A percentile compares a stretch with the other conserved stretches of the same genome.
phyloP scores from a whole-genome alignment of 176 grass and related monocot species.

The Alopecurus myosuroides region DNA sequence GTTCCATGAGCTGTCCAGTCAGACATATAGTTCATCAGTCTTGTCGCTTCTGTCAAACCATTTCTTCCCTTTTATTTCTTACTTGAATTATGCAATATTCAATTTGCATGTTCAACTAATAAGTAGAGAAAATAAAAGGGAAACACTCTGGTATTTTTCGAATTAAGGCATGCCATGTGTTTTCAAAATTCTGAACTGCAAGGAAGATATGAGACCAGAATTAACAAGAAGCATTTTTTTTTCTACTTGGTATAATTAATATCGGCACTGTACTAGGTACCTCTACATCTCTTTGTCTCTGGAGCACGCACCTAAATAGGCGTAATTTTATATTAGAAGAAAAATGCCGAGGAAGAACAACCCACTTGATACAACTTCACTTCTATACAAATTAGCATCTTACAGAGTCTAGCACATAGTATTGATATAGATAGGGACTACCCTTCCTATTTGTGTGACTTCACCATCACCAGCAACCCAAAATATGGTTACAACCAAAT shows the following conservation, averaged over 20 bases:
- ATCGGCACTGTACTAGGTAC: neutral
- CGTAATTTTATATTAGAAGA: neutral
- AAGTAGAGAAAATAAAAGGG: neutral
- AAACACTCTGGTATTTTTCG: neutral
- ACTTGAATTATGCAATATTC: neutral
- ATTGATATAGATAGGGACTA: neutral
- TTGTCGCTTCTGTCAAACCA: neutral
- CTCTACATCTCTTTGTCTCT: neutral
- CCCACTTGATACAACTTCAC: neutral
- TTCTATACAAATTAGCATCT: neutral
- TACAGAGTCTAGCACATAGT: neutral
- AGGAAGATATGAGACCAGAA: neutral
- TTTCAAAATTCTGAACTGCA: neutral
- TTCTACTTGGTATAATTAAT: neutral
- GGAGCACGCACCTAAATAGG: neutral
- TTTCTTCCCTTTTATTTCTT: neutral
- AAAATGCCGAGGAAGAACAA: neutral
- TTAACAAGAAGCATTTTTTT: neutral
- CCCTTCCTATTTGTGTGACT: constrained; percentile 14
- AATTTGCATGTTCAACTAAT: neutral
- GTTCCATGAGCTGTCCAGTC: neutral
- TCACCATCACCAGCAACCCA: neutral
- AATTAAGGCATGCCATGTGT: neutral
- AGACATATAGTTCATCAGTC: neutral
- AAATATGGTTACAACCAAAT: constrained; percentile 61